A percentile compares a stretch with the other conserved stretches of the same genome.
phyloP scores from a whole-genome alignment of 2,329 filamentous ascomycete species.

The Talaromyces sp. region DNA sequence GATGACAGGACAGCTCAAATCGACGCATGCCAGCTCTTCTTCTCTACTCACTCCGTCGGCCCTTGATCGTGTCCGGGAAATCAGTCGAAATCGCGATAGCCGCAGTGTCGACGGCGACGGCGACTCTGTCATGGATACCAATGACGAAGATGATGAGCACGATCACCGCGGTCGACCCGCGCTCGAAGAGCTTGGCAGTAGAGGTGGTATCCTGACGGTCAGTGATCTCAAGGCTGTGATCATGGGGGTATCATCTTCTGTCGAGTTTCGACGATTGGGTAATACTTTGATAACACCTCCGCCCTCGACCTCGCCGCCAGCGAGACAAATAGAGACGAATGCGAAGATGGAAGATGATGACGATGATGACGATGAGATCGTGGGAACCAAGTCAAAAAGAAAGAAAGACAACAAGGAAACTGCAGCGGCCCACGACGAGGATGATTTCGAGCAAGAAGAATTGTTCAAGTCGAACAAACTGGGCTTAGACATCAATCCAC shows the following conservation, averaged over 20 bases:
- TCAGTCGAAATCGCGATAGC: slow-evolving; percentile 24
- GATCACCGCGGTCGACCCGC: slow-evolving; percentile 24
- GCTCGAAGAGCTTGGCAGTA: slow-evolving; percentile 39
- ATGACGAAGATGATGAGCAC: slow-evolving; percentile 31
- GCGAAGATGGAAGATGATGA: not conserved
- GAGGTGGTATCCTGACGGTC: slow-evolving; percentile 43
- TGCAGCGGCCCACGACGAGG: not conserved
- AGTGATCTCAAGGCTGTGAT: slow-evolving; percentile 45
- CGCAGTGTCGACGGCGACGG: slow-evolving; percentile 31
- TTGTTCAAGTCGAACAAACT: slow-evolving; percentile 26
- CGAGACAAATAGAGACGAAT: slow-evolving; percentile 1
- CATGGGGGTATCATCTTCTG: slow-evolving; percentile 37
- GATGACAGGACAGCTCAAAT: slow-evolving; percentile 33
- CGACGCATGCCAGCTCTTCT: slow-evolving; percentile 19
- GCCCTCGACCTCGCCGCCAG: slow-evolving; percentile 17
- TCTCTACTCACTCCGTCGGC: slow-evolving; percentile 20
- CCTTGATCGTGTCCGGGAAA: slow-evolving; percentile 19
- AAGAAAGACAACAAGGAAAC: not conserved
- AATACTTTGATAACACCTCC: slow-evolving; percentile 38
- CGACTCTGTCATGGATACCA: slow-evolving; percentile 27
- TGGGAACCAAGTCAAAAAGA: not conserved
- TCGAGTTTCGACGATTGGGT: slow-evolving; percentile 45
- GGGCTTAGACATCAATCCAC: slow-evolving; percentile 31
- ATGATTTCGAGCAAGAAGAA: slow-evolving; percentile 11
- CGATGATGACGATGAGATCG: slow-evolving; percentile 15